Evolutionary conservation across 2,329 filamentous ascomycete species (phyloP).

Genomic region (Fusarium beomiforme): DNA sequence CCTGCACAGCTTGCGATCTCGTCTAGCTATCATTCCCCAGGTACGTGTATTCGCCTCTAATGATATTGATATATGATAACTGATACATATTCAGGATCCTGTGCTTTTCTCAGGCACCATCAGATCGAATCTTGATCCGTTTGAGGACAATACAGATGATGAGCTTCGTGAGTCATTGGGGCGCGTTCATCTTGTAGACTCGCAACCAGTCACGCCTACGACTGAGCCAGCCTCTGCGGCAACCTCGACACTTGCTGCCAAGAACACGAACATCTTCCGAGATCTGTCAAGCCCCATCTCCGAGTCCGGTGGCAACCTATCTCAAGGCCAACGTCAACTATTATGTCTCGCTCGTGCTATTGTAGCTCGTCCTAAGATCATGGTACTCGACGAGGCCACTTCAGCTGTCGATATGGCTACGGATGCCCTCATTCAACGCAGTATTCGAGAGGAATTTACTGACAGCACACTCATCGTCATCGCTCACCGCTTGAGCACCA

Average conservation of each 20-base stretch:
- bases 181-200: constrained; percentile 73
- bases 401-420: constrained; percentile 82
- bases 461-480: constrained; percentile 77
- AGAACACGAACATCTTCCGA: constrained; percentile 73
- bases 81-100: constrained; percentile 65
- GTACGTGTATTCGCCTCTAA: constrained; percentile 37
- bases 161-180: constrained; percentile 76
- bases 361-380: constrained; percentile 76
- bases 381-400: constrained; percentile 84
- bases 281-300: constrained; percentile 71
- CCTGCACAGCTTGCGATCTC: constrained; percentile 75
- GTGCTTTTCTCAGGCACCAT: constrained; percentile 85
- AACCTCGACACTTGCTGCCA: constrained; percentile 46
- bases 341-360: constrained; percentile 80
- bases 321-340: constrained; percentile 80
- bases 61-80: background rate
- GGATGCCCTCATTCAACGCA: constrained; percentile 77
- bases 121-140: constrained; percentile 80
- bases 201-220: constrained; percentile 51
- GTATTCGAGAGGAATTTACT: constrained; percentile 76
- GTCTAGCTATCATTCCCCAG: constrained; percentile 81
- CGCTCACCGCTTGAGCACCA: constrained; percentile 79
- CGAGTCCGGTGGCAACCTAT: constrained; percentile 78
- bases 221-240: constrained; percentile 52
- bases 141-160: constrained; percentile 73